These are phyloP conservation scores for Fusarium goolgardi DNA, from an alignment of 2,329 filamentous ascomycete genomes.

Conservation along the genomic window DNA sequence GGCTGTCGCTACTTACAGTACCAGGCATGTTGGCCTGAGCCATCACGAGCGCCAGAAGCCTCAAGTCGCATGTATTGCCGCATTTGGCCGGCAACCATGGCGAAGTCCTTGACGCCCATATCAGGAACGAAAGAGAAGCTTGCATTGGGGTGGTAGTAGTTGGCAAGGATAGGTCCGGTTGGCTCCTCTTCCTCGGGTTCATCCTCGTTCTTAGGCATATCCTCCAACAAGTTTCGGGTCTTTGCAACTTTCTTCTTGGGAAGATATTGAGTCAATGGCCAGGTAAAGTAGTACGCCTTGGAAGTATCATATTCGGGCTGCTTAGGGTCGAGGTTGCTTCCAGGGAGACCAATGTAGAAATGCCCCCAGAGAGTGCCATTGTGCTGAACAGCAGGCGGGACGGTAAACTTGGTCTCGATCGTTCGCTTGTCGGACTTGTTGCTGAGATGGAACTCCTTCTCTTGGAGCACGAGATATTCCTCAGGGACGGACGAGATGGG, in stretches of 20 bases:
- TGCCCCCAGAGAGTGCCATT: conserved; percentile 96
- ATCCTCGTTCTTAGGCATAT: conserved; percentile 51
- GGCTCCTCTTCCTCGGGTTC: conserved; percentile 65
- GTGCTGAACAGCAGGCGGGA: conserved; percentile 84
- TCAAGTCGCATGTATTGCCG: conserved; percentile 85
- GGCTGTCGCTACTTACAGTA: conserved; percentile 66
- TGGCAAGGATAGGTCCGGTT: conserved; percentile 77
- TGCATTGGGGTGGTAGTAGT: conserved; percentile 95
- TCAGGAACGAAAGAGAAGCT: conserved; percentile 89
- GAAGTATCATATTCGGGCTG: conserved; percentile 76
- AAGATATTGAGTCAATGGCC: conserved; percentile 89
- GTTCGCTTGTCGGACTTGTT: conserved; percentile 83
- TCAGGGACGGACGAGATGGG: conserved; percentile 73
- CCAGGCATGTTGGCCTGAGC: conserved; percentile 88
- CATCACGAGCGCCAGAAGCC: conserved; percentile 82
- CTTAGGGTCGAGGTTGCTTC: conserved; percentile 80
- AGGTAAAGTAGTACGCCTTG: conserved; percentile 84
- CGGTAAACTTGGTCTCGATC: conserved; percentile 79
- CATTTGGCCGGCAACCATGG: conserved; percentile 76
- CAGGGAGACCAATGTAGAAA: conserved; percentile 85
- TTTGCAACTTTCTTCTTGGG: conserved; percentile 91
- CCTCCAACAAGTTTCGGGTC: conserved; percentile 85
- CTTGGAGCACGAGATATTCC: conserved; percentile 79
- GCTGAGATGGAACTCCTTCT: conserved; percentile 82
- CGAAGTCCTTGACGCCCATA: conserved; percentile 75